Conservation (phyloP, 148 eudicot species). For the Camellia lanceoleosa region DNA sequence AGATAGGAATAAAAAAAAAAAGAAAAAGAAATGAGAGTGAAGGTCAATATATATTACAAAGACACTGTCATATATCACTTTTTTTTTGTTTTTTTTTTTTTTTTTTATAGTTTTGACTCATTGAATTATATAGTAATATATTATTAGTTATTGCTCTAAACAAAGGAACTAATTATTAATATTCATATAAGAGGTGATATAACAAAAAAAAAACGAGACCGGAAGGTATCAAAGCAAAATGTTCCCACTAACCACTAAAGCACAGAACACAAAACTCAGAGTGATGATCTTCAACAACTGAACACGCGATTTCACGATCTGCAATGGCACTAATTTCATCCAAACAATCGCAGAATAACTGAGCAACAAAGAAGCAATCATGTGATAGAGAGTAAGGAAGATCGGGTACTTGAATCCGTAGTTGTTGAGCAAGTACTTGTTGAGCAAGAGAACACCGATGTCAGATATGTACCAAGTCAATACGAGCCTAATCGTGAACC, state of each 20-base stretch:
- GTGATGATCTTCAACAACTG: slow-evolving; percentile 66
- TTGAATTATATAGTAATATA: too few species aligned
- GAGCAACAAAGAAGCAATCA: slow-evolving; percentile 79
- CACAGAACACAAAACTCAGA: slow-evolving; percentile 61
- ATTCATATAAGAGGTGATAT: too few species aligned
- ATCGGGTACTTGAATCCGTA: slow-evolving; percentile 91
- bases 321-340: slow-evolving; percentile 72
- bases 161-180: too few species aligned
- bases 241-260: slow-evolving; percentile 75
- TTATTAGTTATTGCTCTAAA: too few species aligned
- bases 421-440: slow-evolving; percentile 72
- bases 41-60: too few species aligned
- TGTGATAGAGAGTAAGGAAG: slow-evolving; percentile 86
- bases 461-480: slow-evolving; percentile 76
- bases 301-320: slow-evolving; percentile 53
- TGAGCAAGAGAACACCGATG: slow-evolving; percentile 71
- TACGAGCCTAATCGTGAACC: slow-evolving; percentile 66
- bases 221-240: slow-evolving; percentile 69
- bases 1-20: too few species aligned
- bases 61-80: too few species aligned
- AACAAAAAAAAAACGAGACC: slow-evolving; percentile 37
- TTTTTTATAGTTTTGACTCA: too few species aligned
- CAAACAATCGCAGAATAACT: slow-evolving; percentile 68
- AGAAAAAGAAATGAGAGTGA: too few species aligned
- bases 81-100: too few species aligned